phyloP scores from a whole-genome alignment of 2,329 filamentous ascomycete genomes.

The Aspergillus arachidicola region DNA sequence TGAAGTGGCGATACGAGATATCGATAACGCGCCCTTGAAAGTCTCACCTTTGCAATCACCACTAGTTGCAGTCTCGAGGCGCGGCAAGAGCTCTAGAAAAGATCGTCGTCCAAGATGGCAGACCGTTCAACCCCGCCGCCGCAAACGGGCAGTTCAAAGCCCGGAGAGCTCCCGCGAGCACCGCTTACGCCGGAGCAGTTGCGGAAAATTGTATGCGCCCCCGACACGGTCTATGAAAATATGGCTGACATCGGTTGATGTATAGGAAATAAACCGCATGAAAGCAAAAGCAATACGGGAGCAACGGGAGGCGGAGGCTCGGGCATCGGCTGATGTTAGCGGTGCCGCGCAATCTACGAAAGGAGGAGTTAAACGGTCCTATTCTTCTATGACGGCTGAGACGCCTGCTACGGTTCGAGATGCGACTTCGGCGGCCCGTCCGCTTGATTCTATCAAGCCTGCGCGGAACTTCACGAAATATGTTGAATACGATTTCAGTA shows the following conservation, averaged over 20 bases:
- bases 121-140: constrained; percentile 52
- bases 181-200: constrained; percentile 64
- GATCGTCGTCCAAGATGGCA: background rate
- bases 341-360: constrained; percentile 50
- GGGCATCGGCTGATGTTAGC: constrained; percentile 36
- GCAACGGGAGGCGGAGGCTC: constrained; percentile 66
- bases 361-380: constrained; percentile 74
- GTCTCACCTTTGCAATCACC: background rate
- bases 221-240: background rate
- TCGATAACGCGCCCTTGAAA: background rate
- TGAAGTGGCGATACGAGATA: background rate
- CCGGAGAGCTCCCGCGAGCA: constrained; percentile 39
- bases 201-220: constrained; percentile 54
- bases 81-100: background rate
- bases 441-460: constrained; percentile 63
- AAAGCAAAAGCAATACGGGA: constrained; percentile 85
- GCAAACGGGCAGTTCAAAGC: constrained; percentile 33
- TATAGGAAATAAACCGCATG: constrained; percentile 80
- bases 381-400: constrained; percentile 62
- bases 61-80: background rate
- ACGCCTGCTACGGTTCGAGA: constrained; percentile 67
- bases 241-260: constrained; percentile 14
- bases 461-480: constrained; percentile 89
- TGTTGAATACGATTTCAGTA: constrained; percentile 96
- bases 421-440: constrained; percentile 43